These are phyloP conservation scores for Pulveroboletus sp. DNA, from an alignment of 768 basidiomycete genomes.

Conservation along the genomic window DNA sequence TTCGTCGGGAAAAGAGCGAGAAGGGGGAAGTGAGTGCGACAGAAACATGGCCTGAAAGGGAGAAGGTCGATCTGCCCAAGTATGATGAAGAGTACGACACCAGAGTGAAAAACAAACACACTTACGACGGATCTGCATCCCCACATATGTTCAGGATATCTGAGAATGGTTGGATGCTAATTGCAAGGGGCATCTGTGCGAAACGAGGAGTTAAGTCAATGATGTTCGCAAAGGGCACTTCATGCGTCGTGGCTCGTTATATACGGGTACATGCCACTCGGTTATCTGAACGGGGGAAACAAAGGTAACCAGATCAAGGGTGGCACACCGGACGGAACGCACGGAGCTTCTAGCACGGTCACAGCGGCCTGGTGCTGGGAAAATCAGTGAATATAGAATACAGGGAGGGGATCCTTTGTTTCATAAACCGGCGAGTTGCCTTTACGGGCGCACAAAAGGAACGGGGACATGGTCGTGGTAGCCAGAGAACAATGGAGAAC, in stretches of 20 bases:
- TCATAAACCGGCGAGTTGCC: slow-evolving; percentile 20
- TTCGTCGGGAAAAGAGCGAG: slow-evolving; percentile 52
- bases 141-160: slow-evolving; percentile 68
- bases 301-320: slow-evolving; percentile 25
- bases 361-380: neutral
- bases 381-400: neutral
- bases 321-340: slow-evolving; percentile 2
- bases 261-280: slow-evolving; percentile 26
- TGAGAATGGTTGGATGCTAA: slow-evolving; percentile 61
- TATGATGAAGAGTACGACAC: slow-evolving; percentile 4
- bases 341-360: neutral
- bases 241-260: slow-evolving; percentile 18
- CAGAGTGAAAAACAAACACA: slow-evolving; percentile 3
- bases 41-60: slow-evolving; percentile 78
- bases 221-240: slow-evolving; percentile 10
- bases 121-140: slow-evolving; percentile 62
- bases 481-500: slow-evolving; percentile 33
- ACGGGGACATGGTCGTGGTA: slow-evolving; percentile 9
- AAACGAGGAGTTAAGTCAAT: slow-evolving; percentile 12
- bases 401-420: slow-evolving; percentile 21
- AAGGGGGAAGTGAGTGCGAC: slow-evolving; percentile 59
- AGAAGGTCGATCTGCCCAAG: slow-evolving; percentile 70
- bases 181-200: slow-evolving; percentile 59
- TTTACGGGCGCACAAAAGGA: slow-evolving; percentile 29
- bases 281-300: slow-evolving; percentile 27